Evolutionary conservation across 441 rosid species (phyloP).

Genomic region (Erodium chrysanthum): DNA sequence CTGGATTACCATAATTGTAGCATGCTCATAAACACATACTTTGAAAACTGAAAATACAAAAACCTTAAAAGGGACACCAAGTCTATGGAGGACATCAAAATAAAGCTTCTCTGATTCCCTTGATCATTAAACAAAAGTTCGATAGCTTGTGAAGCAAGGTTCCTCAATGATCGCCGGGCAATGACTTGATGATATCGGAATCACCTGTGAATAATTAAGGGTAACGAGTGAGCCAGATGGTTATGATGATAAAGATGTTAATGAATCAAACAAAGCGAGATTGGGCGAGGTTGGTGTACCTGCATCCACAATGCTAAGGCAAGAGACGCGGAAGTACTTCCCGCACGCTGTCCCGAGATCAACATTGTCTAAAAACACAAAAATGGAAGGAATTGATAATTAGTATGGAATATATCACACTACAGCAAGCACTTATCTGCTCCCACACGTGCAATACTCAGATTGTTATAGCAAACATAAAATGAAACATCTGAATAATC

Average conservation of each 20-base stretch:
- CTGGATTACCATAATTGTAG: not conserved
- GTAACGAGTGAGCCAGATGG: not conserved
- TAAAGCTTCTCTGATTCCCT: not conserved
- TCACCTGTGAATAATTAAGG: not conserved
- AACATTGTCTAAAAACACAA: constrained; percentile 20
- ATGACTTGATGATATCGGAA: constrained; percentile 7
- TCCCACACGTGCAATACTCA: no score
- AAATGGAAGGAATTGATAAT: not conserved
- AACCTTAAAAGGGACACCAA: not conserved
- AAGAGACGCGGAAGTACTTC: constrained; percentile 25
- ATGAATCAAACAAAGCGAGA: no score
- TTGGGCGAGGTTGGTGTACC: constrained; percentile 8
- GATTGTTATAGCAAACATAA: no score
- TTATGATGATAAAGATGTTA: no score
- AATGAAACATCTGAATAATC: no score
- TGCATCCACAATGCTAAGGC: constrained; percentile 25
- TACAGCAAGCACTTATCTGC: no score
- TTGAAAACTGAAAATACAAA: not conserved
- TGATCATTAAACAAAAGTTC: no score
- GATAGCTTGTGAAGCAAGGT: not conserved
- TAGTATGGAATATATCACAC: not conserved
- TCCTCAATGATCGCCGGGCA: constrained; percentile 3
- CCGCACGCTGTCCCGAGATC: constrained; percentile 28
- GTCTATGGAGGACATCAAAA: not conserved
- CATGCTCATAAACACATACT: not conserved